Base-by-base conservation (phyloP, 2,329 filamentous ascomycete species). In the Aspergillus sp. region DNA sequence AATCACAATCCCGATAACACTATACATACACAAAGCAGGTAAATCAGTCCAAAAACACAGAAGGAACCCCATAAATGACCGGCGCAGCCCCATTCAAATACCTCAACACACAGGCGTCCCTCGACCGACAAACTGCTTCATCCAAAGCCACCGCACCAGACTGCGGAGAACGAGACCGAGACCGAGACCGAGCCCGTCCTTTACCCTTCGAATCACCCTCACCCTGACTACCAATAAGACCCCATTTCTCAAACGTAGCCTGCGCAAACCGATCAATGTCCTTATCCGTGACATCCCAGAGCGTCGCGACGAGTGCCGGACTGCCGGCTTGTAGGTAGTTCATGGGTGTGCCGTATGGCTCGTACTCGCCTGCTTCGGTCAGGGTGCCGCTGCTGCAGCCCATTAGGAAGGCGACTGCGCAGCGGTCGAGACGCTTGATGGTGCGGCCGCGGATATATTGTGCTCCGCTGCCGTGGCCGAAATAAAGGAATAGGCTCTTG, bases 261-360 rank as follows among this genome's bases (percentile, higher is more conserved):
- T 85, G 82, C 0, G 90, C 87, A 66, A 95, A 95, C 15, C 90
- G 86, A 72, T 98, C 94, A 65, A 96, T 95, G 66, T 98, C 93
- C 60, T 88, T 88, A 66, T 98, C 93, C 7, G 93, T 98, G 44
- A 98, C 93, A 67, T 98, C 93, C 93, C 93, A 98, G 33, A 98
- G 75, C 13, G 90, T 96, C 41, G 90, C 93, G 2, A 97, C 83
- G 7, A 97, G 82, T 0, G 91, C 90, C 3, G 89, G 90, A 57
- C 80, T 83, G 1, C 89, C 91, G 0, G 90, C 90, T 57, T 91
- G 83, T 70, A 98, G 83, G 70, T 97, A 97, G 59, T 90, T 90
- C 72, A 90, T 83, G 20, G 93, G 87, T 48, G 91, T 89, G 1
- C 93, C 91, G 58, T 87, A 85, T n/a, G 86, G 84, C 66, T 97